Conservation (phyloP, 495 filamentous ascomycete species). For the Penicillium macrosclerotiorum region DNA sequence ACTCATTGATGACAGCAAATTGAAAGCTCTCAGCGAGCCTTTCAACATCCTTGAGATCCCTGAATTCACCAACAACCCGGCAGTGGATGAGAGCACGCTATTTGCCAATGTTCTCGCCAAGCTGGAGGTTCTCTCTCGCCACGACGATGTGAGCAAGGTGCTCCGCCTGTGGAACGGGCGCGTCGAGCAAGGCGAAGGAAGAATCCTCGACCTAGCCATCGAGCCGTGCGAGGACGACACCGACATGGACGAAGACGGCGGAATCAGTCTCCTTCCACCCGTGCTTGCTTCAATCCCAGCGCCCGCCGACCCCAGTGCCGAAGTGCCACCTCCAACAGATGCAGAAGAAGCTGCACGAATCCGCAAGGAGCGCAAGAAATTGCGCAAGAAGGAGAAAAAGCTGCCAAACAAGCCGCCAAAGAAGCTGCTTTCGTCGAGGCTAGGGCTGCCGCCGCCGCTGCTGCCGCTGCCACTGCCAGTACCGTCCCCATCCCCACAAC, state of each 20-base stretch:
- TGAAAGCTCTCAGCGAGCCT: conserved; percentile 81
- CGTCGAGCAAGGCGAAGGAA: conserved; percentile 7
- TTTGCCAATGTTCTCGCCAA: conserved; percentile 32
- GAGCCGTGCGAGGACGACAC: conserved; percentile 3
- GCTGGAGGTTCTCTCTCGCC: conserved; percentile 31
- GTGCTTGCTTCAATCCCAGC: neutral
- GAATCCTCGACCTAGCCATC: conserved; percentile 26
- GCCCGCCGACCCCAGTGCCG: neutral
- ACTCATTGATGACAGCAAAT: conserved; percentile 76
- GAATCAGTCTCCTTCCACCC: conserved; percentile 5
- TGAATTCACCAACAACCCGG: conserved; percentile 55
- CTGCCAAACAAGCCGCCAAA: neutral
- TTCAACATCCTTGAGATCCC: conserved; percentile 78
- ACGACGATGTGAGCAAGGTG: conserved; percentile 42
- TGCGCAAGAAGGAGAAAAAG: conserved; percentile 23
- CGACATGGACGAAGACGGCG: conserved; percentile 17
- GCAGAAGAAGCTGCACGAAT: conserved; percentile 10
- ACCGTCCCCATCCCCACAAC: neutral
- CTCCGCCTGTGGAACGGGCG: conserved; percentile 29
- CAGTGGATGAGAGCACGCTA: conserved; percentile 28
- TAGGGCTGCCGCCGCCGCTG: neutral
- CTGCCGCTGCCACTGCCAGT: neutral
- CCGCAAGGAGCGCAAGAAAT: conserved; percentile 15
- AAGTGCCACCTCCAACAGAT: neutral
- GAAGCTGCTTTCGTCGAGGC: neutral